phyloP scores from a whole-genome alignment of 352 stramenopile species.

The Lagenidium sp. region DNA sequence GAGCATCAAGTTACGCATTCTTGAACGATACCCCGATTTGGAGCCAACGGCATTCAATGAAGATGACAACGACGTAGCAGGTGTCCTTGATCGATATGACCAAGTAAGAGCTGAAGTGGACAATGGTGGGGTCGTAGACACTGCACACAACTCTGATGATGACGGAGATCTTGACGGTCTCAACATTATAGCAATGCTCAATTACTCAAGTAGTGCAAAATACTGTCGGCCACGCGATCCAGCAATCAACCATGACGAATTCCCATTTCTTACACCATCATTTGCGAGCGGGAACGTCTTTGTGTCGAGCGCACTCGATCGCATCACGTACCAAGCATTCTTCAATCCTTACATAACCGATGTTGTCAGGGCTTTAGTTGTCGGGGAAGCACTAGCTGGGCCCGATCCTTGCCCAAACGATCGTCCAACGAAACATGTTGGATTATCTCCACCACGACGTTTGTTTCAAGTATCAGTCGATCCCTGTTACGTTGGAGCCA shows the following conservation, averaged over 20 bases:
- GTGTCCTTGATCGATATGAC: too few species aligned
- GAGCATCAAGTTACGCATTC: conserved; percentile 38
- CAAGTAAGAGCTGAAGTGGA: not conserved
- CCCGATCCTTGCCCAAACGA: not conserved
- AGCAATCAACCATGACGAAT: conserved; percentile 28
- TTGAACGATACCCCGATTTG: conserved; percentile 42
- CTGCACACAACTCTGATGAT: not conserved
- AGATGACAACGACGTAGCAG: too few species aligned
- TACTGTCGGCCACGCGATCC: conserved; percentile 43
- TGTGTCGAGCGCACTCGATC: conserved; percentile 44
- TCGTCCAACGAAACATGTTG: not conserved
- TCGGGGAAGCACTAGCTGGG: conserved; percentile 13
- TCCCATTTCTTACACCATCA: conserved; percentile 39
- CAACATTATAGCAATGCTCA: conserved; percentile 32
- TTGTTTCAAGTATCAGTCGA: conserved; percentile 33
- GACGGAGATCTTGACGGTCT: conserved; percentile 2
- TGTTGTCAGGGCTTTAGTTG: conserved; percentile 38
- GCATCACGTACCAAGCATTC: conserved; percentile 65
- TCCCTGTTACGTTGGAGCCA: conserved; percentile 20
- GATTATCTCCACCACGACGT: not conserved
- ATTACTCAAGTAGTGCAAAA: conserved; percentile 35
- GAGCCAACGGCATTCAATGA: conserved; percentile 36
- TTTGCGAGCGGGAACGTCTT: conserved; percentile 51
- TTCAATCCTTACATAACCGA: conserved; percentile 76
- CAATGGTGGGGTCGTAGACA: too few species aligned